Evolutionary conservation across 208 protist species (phyloP), one percentile per base, ranked within the genome.

Genomic region (Tetramitus jugosus): DNA sequence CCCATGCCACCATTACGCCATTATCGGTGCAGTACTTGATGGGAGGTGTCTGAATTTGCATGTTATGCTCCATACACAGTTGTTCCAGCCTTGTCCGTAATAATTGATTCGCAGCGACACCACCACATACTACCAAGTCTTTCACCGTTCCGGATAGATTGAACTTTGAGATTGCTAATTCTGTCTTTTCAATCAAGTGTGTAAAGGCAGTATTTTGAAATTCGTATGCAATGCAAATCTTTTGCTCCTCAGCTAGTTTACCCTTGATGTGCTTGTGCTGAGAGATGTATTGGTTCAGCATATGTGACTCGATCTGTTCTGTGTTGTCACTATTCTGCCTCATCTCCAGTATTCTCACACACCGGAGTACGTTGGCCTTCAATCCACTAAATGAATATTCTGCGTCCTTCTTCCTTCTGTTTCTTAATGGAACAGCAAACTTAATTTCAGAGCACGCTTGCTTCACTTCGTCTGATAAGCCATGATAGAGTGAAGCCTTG

Each of bases 11-110:
- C 77, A 80, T 80, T 4, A 80, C 65, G 2, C 39, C 77, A 75
- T 80, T 80, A 45, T 80, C 77, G 40, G 77, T 80, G 20, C 77
- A 80, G 40, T 52, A 60, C n/a, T 26, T 42, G 1, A 64, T 4
- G 26, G 77, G 62, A 61, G 77, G 29, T 26, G 56, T n/a, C 7
- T 74, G 13, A 0, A 79, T n/a, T 26, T 52, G 14, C 8, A 46
- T 56, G 14, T 72, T 14, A 39, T 64, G 8, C 37, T 79, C 60
- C 10, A 46, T 10, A 37, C n/a, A 23, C 6, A 80, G 0, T 29
- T 39, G 39, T 0, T 40, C 7, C n/a, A 80, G 17, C 7, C 45
- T 26, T 2, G 39, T 10, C 61, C 77, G 39, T 20, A 80, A 40
- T 42, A 53, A 39, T 17, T n/a, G 1, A 62, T 80, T 80, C 6